Conservation (phyloP, 441 rosid species). For the Corymbia calophylla region DNA sequence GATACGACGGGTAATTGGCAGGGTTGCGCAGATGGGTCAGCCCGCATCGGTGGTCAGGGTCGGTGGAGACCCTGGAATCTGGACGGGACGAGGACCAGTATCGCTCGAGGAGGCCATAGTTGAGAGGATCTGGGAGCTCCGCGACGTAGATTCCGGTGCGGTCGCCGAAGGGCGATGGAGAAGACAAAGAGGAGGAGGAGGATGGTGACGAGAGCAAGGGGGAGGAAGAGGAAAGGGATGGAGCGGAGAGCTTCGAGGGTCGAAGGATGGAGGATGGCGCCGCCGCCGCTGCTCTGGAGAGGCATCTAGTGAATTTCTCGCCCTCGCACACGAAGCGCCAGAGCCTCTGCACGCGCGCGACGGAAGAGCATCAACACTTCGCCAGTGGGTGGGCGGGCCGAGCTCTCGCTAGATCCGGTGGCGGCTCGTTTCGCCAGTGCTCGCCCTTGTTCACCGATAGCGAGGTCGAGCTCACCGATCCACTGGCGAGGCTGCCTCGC, state of each 20-base stretch:
- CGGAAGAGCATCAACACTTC: neutral
- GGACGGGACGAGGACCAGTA: constrained; percentile 51
- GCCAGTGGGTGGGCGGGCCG: no score
- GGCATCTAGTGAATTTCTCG: neutral
- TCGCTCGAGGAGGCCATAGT: constrained; percentile 55
- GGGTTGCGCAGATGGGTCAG: constrained; percentile 4
- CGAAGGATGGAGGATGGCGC: neutral
- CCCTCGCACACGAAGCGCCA: neutral
- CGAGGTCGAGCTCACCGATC: no score
- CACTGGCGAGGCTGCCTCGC: no score
- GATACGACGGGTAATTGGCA: constrained; percentile 39
- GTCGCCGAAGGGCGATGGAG: constrained; percentile 5
- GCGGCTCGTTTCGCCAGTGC: no score
- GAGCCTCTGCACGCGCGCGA: neutral
- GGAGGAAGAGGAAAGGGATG: constrained; percentile 17
- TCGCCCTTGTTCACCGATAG: no score
- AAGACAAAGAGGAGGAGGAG: neutral
- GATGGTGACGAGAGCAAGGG: neutral
- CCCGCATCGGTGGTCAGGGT: constrained; percentile 52
- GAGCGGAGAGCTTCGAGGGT: constrained; percentile 10
- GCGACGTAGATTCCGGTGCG: constrained; percentile 59
- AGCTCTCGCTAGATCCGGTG: no score
- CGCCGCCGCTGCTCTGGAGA: neutral
- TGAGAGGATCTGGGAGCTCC: constrained; percentile 62
- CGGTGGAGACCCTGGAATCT: constrained; percentile 54